phyloP scores from a whole-genome alignment of 352 stramenopile species.

The Phytophthora fragariae region DNA sequence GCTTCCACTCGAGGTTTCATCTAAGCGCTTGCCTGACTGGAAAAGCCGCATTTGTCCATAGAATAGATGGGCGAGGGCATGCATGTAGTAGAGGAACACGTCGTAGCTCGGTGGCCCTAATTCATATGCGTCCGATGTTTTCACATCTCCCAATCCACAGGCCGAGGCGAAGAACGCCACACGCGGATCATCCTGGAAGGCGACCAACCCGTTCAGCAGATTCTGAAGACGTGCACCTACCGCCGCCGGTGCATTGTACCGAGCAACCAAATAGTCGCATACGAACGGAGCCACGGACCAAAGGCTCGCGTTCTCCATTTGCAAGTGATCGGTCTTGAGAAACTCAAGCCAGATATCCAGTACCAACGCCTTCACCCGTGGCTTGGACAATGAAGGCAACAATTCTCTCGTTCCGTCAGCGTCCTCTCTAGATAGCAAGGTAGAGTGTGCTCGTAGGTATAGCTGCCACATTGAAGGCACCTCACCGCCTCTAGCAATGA shows the following conservation, averaged over 20 bases:
- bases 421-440: slow-evolving; percentile 31
- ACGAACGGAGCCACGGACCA: slow-evolving; percentile 70
- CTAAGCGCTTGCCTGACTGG: slow-evolving; percentile 56
- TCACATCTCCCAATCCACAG: slow-evolving; percentile 49
- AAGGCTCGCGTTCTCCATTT: slow-evolving; percentile 61
- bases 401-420: slow-evolving; percentile 11
- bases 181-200: slow-evolving; percentile 57
- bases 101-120: slow-evolving; percentile 50
- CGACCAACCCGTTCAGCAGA: slow-evolving; percentile 53
- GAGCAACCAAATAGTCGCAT: slow-evolving; percentile 71
- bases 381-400: slow-evolving; percentile 42
- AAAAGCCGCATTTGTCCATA: slow-evolving; percentile 82
- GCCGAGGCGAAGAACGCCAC: slow-evolving; percentile 67
- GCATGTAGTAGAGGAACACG: slow-evolving; percentile 73
- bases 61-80: slow-evolving; percentile 69
- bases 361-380: slow-evolving; percentile 49
- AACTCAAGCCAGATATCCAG: slow-evolving; percentile 83
- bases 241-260: slow-evolving; percentile 57
- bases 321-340: slow-evolving; percentile 69
- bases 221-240: slow-evolving; percentile 64
- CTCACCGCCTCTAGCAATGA: slow-evolving; percentile 30
- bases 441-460: slow-evolving; percentile 38
- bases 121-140: slow-evolving; percentile 16
- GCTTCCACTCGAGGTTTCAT: slow-evolving; percentile 61
- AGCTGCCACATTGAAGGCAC: slow-evolving; percentile 50